Conservation (phyloP, 2,329 filamentous ascomycete species). For the Spiromastix sp. region DNA sequence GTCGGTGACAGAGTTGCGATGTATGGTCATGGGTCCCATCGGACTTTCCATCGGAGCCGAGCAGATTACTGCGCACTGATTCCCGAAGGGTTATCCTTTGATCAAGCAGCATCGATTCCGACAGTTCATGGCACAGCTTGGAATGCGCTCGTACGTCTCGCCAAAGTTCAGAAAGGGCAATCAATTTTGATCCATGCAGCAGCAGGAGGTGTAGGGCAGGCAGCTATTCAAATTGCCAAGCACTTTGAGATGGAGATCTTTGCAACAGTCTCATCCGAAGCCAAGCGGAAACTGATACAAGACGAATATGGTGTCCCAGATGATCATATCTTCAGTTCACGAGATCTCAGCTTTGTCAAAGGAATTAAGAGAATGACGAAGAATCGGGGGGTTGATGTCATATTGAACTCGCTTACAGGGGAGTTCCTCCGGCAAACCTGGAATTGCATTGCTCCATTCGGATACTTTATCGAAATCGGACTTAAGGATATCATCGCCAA, state of each 20-base stretch:
- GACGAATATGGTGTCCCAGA: constrained; percentile 15
- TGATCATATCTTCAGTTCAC: constrained; percentile 15
- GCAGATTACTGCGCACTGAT: constrained; percentile 20
- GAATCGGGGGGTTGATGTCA: constrained; percentile 13
- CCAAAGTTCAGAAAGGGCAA: constrained; percentile 10
- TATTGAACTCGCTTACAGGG: constrained; percentile 10
- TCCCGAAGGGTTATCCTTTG: constrained; percentile 12
- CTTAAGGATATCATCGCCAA: constrained; percentile 9
- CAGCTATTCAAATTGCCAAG: constrained; percentile 14
- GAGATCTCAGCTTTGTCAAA: constrained; percentile 13
- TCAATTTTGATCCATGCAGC: constrained; percentile 18
- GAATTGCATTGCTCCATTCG: constrained; percentile 13
- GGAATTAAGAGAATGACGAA: constrained; percentile 13
- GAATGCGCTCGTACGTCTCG: constrained; percentile 13
- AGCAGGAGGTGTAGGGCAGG: constrained; percentile 16
- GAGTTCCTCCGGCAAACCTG: constrained; percentile 11
- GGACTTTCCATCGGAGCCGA: constrained; percentile 15
- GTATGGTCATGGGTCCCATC: constrained; percentile 17
- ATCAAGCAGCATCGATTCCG: constrained; percentile 14
- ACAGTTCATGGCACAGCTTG: constrained; percentile 13
- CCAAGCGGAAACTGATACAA: constrained; percentile 15
- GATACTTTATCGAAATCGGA: constrained; percentile 14
- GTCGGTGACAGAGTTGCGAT: constrained; percentile 27
- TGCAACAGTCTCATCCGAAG: constrained; percentile 14
- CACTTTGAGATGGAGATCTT: constrained; percentile 15